Conservation (phyloP, 2,329 filamentous ascomycete genomes). For the Hymenoscyphus fructigenus region DNA sequence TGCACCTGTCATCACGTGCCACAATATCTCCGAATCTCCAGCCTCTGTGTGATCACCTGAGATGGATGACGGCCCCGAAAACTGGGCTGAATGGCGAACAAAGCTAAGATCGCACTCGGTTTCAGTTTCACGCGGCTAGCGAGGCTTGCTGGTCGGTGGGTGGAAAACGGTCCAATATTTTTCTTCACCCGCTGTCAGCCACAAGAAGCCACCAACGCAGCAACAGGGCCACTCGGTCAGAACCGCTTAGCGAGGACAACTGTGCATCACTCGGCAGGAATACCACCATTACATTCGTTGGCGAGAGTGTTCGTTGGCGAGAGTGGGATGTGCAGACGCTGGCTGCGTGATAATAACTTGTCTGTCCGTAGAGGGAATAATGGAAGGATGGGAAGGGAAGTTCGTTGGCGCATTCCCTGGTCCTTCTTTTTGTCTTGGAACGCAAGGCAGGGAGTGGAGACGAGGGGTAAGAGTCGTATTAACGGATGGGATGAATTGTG, state of each 20-base stretch:
- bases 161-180: not conserved
- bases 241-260: not conserved
- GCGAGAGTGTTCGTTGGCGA: not conserved
- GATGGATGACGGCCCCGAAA: not conserved
- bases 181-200: not conserved
- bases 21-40: not conserved
- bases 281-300: not conserved
- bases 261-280: not conserved
- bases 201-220: not conserved
- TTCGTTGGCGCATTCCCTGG: not conserved
- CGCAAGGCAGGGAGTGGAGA: not conserved
- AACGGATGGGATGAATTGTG: constrained; percentile 1
- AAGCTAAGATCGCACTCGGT: not conserved
- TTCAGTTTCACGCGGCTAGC: not conserved
- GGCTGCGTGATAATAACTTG: not conserved
- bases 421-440: not conserved
- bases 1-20: not conserved
- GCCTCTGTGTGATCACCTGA: not conserved
- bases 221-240: not conserved
- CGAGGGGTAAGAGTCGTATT: not conserved
- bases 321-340: constrained; percentile 2
- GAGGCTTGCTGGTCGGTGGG: not conserved
- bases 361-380: not conserved
- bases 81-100: not conserved
- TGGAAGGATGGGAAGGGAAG: not conserved